Conservation (phyloP, 2,329 filamentous ascomycete genomes). For the Ceratocystis colombiana region DNA sequence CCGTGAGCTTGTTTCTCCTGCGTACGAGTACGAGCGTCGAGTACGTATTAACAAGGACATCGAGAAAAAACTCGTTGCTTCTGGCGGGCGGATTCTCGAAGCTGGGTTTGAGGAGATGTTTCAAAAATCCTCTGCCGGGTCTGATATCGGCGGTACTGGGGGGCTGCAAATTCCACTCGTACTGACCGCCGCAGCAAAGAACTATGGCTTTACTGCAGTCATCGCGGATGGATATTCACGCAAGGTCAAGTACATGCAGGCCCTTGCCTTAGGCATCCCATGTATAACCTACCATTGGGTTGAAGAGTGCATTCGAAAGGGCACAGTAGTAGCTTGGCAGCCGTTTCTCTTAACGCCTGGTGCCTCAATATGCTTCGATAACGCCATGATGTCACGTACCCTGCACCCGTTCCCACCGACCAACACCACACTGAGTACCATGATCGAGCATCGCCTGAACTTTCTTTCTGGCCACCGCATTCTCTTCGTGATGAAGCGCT, state of each 20-base stretch:
- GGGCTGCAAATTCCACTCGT: constrained; percentile 34
- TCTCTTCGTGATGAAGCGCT: constrained; percentile 59
- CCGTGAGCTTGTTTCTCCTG: constrained; percentile 42
- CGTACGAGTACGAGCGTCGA: constrained; percentile 40
- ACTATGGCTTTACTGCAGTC: constrained; percentile 68
- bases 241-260: constrained; percentile 88
- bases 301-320: constrained; percentile 54
- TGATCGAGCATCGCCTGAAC: constrained; percentile 50
- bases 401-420: constrained; percentile 51
- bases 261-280: constrained; percentile 77
- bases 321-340: constrained; percentile 58
- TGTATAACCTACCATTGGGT: constrained; percentile 79
- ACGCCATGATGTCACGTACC: constrained; percentile 64
- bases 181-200: constrained; percentile 43
- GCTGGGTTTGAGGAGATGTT: constrained; percentile 78
- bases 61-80: constrained; percentile 52
- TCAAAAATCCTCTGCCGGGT: constrained; percentile 32
- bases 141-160: constrained; percentile 1
- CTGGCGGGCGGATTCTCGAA: constrained; percentile 62
- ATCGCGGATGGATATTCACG: constrained; percentile 80
- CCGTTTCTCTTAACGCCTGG: constrained; percentile 80
- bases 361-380: constrained; percentile 63
- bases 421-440: constrained; percentile 46
- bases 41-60: constrained; percentile 39
- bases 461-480: constrained; percentile 56